Percentiles rank a stretch among this genome's conserved stretches.
Conservation (phyloP, 1,284 basidiomycete genomes). For the Psilocybe mexicana region DNA sequence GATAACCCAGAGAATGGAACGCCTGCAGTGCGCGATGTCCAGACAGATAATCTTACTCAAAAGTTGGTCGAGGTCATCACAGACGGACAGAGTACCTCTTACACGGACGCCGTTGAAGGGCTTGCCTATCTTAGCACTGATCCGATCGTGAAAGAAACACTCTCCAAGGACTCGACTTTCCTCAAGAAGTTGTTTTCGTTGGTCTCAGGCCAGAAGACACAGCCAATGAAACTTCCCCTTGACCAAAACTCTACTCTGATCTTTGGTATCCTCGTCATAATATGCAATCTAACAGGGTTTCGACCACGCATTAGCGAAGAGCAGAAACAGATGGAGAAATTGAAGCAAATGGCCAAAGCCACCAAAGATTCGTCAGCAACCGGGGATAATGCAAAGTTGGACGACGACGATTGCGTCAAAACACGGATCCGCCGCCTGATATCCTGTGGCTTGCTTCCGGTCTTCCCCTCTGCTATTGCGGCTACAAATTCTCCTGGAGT, state of each 20-base stretch:
- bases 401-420: slow-evolving; percentile 66
- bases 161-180: slow-evolving; percentile 59
- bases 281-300: slow-evolving; percentile 73
- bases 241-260: slow-evolving; percentile 51
- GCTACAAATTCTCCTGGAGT: slow-evolving; percentile 58
- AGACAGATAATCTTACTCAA: slow-evolving; percentile 49
- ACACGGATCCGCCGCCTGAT: slow-evolving; percentile 58
- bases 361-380: slow-evolving; percentile 31
- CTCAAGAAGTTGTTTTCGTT: slow-evolving; percentile 63
- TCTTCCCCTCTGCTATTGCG: slow-evolving; percentile 59
- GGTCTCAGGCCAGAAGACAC: slow-evolving; percentile 49
- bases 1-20: slow-evolving; percentile 44
- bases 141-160: slow-evolving; percentile 62
- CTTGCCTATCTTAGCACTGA: slow-evolving; percentile 79
- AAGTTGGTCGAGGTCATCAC: slow-evolving; percentile 62
- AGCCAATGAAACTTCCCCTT: slow-evolving; percentile 6
- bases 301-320: slow-evolving; percentile 74
- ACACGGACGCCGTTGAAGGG: slow-evolving; percentile 76
- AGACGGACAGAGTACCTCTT: slow-evolving; percentile 38
- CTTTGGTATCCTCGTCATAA: slow-evolving; percentile 77
- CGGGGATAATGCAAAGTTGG: slow-evolving; percentile 38
- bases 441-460: slow-evolving; percentile 60
- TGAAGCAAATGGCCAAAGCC: slow-evolving; percentile 71
- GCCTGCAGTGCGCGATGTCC: slow-evolving; percentile 25
- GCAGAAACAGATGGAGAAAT: slow-evolving; percentile 76